phyloP scores from a whole-genome alignment of 805 yeast species.

The Ascoidea rubescens region DNA sequence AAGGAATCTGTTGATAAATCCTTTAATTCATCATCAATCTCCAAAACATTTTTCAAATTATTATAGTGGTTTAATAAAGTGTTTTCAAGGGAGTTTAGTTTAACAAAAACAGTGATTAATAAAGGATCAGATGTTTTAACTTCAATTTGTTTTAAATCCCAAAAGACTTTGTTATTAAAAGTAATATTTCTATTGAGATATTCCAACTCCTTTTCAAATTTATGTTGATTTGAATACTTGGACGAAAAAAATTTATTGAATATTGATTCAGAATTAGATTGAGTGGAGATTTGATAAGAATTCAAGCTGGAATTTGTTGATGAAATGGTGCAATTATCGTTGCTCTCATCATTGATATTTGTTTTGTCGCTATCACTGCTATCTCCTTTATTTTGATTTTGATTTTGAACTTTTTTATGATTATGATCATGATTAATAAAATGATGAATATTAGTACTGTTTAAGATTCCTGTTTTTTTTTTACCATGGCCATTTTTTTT shows the following conservation, averaged over 20 bases:
- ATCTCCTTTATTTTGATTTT: too few species aligned
- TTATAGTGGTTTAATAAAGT: neutral
- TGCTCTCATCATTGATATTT: too few species aligned
- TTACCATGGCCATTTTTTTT: too few species aligned
- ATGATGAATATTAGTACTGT: neutral
- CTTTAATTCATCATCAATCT: too few species aligned
- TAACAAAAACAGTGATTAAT: neutral
- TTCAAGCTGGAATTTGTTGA: neutral
- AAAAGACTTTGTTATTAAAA: neutral
- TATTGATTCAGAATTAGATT: neutral
- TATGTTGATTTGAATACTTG: neutral
- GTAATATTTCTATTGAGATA: neutral
- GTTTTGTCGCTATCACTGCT: too few species aligned
- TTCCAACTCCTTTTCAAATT: neutral
- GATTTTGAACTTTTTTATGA: too few species aligned
- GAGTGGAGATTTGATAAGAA: neutral
- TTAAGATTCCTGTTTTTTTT: too few species aligned
- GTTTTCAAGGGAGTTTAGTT: neutral
- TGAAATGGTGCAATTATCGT: too few species aligned
- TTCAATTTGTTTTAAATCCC: neutral
- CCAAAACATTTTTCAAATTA: too few species aligned
- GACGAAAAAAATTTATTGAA: neutral
- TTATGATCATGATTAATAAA: too few species aligned
- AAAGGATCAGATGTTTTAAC: neutral
- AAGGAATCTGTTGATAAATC: too few species aligned